Evolutionary conservation across 2,329 filamentous ascomycete species (phyloP).

Genomic region (Colletotrichum sidae): DNA sequence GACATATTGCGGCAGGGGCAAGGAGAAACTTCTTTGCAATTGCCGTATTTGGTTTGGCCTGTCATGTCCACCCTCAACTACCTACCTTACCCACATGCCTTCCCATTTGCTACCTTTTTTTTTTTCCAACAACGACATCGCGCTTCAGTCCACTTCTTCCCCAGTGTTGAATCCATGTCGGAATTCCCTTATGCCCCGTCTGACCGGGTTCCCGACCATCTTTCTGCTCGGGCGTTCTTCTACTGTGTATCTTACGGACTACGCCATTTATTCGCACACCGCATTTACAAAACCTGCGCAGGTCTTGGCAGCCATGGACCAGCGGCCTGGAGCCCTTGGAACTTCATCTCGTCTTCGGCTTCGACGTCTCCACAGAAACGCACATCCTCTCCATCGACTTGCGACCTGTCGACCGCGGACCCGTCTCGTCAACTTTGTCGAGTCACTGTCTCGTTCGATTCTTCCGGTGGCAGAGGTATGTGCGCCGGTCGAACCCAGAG

Average conservation of each 20-base stretch:
- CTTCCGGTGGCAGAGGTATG: too few species aligned
- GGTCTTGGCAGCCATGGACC: constrained; percentile 31
- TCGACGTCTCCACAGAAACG: constrained; percentile 20
- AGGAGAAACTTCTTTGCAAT: constrained; percentile 17
- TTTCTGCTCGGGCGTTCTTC: too few species aligned
- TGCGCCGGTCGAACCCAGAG: too few species aligned
- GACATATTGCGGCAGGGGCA: constrained; percentile 14
- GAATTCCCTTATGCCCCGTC: too few species aligned
- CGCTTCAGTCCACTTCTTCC: too few species aligned
- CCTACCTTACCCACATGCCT: not conserved
- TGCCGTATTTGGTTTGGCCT: constrained; percentile 30
- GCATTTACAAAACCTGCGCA: constrained; percentile 30
- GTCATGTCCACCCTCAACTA: not conserved
- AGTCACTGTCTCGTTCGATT: too few species aligned
- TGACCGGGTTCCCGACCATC: too few species aligned
- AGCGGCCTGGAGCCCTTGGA: constrained; percentile 10
- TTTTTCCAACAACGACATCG: not conserved
- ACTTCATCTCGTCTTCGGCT: constrained; percentile 30
- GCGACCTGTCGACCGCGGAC: too few species aligned
- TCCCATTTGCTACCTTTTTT: not conserved
- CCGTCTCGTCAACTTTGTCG: not conserved
- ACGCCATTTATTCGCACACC: constrained; percentile 18
- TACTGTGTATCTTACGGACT: too few species aligned
- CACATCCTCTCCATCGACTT: not conserved
- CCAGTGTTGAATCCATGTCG: not conserved